Percentiles rank a stretch among this genome's conserved stretches.
Conservation (phyloP, 495 filamentous ascomycete genomes). For the Aspergillus ostianus region DNA sequence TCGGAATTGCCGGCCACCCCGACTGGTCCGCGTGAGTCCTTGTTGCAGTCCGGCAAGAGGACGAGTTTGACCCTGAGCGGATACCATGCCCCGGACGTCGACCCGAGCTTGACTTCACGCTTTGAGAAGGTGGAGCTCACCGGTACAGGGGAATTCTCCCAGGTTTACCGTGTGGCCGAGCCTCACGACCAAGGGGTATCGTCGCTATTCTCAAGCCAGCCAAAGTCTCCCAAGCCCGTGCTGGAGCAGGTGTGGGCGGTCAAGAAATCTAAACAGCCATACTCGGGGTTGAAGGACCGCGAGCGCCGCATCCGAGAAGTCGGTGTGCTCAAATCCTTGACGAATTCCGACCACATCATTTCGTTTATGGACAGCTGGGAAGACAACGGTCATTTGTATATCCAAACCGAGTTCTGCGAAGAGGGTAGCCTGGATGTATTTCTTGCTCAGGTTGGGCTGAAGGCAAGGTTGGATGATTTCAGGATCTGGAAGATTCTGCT, state of each 20-base stretch:
- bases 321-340: slow-evolving; percentile 65
- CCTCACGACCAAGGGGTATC: slow-evolving; percentile 40
- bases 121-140: slow-evolving; percentile 76
- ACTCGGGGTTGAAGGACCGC: slow-evolving; percentile 70
- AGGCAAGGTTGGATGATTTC: slow-evolving; percentile 91
- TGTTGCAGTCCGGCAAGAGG: slow-evolving; percentile 46
- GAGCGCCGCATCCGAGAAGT: slow-evolving; percentile 79
- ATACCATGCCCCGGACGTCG: slow-evolving; percentile 62
- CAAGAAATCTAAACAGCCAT: slow-evolving; percentile 85
- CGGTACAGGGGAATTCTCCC: slow-evolving; percentile 88
- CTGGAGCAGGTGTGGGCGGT: slow-evolving; percentile 75
- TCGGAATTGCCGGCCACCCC: slow-evolving; percentile 72
- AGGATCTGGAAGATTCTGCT: slow-evolving; percentile 96
- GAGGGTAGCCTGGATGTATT: slow-evolving; percentile 87
- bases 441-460: slow-evolving; percentile 70
- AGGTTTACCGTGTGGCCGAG: slow-evolving; percentile 77
- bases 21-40: slow-evolving; percentile 64
- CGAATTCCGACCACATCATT: slow-evolving; percentile 76
- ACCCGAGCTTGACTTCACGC: slow-evolving; percentile 62
- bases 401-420: slow-evolving; percentile 95
- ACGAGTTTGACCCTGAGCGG: slow-evolving; percentile 53
- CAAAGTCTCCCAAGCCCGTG: slow-evolving; percentile 40
- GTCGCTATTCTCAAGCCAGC: slow-evolving; percentile 43
- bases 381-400: slow-evolving; percentile 76
- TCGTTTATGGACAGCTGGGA: slow-evolving; percentile 85